Evolutionary conservation across 129 eudicot species (phyloP).

Genomic region (Saposhnikovia divaricata): DNA sequence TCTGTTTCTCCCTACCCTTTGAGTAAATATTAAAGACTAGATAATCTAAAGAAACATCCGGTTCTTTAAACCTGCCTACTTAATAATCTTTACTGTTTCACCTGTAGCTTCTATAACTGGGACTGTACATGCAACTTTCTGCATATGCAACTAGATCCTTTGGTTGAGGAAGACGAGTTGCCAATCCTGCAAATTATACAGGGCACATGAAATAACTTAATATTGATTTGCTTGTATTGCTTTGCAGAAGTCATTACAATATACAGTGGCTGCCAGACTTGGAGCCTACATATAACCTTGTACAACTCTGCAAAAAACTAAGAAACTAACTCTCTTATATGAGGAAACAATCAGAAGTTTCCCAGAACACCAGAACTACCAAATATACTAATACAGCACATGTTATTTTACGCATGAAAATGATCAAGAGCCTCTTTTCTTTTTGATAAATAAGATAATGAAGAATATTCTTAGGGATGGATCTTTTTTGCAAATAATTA

Average conservation of each 20-base stretch:
- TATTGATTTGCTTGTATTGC: too few species aligned
- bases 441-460: too few species aligned
- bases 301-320: too few species aligned
- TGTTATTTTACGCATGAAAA: neutral
- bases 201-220: too few species aligned
- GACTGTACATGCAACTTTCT: slow-evolving; percentile 99
- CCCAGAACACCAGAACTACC: too few species aligned
- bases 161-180: slow-evolving; percentile 84
- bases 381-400: too few species aligned
- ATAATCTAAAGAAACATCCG: neutral
- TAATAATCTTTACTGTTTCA: slow-evolving; percentile 10
- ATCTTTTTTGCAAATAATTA: neutral
- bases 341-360: too few species aligned
- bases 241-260: too few species aligned
- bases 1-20: neutral
- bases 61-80: neutral
- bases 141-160: slow-evolving; percentile 70
- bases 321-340: too few species aligned
- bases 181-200: slow-evolving; percentile 47
- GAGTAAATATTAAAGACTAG: neutral
- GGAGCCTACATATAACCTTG: too few species aligned
- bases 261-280: too few species aligned
- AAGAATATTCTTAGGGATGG: neutral
- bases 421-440: too few species aligned
- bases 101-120: slow-evolving; percentile 72